Conservation (phyloP, 129 eudicot species). For the sunflower (Helianthus annuus) region DNA sequence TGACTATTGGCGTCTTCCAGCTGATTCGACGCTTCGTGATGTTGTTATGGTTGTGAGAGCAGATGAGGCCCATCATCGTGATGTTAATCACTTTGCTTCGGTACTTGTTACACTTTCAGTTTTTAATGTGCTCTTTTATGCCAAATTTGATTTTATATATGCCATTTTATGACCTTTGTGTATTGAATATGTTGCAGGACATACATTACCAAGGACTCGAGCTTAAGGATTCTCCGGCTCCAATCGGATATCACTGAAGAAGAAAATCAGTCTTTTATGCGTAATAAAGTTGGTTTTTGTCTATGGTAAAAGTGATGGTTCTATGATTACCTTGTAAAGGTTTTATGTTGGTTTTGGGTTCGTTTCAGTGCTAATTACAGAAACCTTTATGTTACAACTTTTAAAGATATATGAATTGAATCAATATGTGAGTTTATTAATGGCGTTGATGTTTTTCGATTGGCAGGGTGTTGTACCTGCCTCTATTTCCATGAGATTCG, state of each 20-base stretch:
- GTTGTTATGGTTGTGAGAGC: conserved; percentile 92
- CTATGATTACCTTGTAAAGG: conserved; percentile 16
- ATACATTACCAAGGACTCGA: conserved; percentile 80
- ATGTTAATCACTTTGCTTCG: conserved; percentile 98
- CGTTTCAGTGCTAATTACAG: conserved; percentile 12
- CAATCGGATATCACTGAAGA: conserved; percentile 81
- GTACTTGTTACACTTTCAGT: conserved; percentile 27
- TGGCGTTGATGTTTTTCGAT: conserved; percentile 19
- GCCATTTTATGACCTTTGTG: not conserved
- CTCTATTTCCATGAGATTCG: conserved; percentile 24
- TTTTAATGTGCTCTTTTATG: not conserved
- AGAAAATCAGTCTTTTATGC: conserved; percentile 16
- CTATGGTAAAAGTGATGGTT: no score
- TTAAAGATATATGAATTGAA: conserved; percentile 15
- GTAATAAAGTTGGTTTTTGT: conserved; percentile 23
- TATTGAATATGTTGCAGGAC: conserved; percentile 61
- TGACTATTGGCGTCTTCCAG: conserved; percentile 91
- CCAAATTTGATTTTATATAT: not conserved
- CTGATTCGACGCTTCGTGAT: conserved; percentile 76
- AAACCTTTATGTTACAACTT: conserved; percentile 16
- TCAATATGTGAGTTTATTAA: conserved; percentile 1
- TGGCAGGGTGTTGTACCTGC: conserved; percentile 41
- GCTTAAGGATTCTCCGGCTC: conserved; percentile 88
- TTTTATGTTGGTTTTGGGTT: conserved; percentile 29
- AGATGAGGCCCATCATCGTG: conserved; percentile 99